phyloP scores from a whole-genome alignment of 805 yeast genomes.

The Jamesozyma spencerorum region DNA sequence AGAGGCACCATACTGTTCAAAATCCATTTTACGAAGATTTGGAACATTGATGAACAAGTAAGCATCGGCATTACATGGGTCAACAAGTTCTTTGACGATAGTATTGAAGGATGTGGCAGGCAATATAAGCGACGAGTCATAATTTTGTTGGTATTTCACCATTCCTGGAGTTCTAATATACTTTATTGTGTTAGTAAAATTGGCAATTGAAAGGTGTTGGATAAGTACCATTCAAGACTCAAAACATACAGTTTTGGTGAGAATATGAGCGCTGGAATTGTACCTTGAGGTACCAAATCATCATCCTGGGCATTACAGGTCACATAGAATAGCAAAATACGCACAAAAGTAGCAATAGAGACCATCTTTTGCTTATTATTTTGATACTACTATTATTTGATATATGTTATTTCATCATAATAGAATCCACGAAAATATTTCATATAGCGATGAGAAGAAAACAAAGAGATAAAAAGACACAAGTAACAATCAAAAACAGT shows the following conservation, averaged over 20 bases:
- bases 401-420: no score
- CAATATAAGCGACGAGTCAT: conserved; percentile 9
- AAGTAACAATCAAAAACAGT: no score
- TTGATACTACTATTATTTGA: no score
- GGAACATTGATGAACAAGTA: conserved; percentile 49
- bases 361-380: no score
- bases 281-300: conserved; percentile 4
- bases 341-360: no score
- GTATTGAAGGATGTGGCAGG: conserved; percentile 24
- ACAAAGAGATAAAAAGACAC: no score
- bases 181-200: background rate
- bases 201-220: no score
- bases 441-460: no score
- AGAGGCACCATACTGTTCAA: conserved; percentile 31
- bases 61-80: conserved; percentile 45
- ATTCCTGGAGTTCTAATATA: conserved; percentile 19
- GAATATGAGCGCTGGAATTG: conserved; percentile 13
- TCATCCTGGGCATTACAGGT: background rate
- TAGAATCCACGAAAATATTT: no score
- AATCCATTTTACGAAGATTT: conserved; percentile 41
- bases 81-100: conserved; percentile 28
- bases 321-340: background rate
- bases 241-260: conserved; percentile 10
- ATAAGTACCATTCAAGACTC: no score
- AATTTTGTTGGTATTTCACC: conserved; percentile 13